These are phyloP conservation scores for Agastache rugosa DNA, from an alignment of 257 asterid genomes.

Conservation along the genomic window DNA sequence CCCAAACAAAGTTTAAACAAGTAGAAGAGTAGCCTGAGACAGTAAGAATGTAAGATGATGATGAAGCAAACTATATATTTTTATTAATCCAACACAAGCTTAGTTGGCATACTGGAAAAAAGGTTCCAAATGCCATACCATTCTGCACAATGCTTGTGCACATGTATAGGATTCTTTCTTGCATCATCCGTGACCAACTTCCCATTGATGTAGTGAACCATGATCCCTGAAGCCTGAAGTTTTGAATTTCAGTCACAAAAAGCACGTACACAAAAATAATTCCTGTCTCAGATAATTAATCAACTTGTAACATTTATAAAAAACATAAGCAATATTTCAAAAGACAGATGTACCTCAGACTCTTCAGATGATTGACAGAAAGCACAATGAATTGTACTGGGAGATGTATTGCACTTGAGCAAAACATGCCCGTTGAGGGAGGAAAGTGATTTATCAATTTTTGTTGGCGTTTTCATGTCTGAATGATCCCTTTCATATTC, in stretches of 20 bases:
- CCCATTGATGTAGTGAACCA: constrained; percentile 77
- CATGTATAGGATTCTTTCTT: constrained; percentile 54
- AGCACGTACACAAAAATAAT: neutral
- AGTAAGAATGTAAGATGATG: neutral
- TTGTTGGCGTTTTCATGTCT: constrained; percentile 37
- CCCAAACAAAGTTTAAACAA: neutral
- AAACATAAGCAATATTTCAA: constrained; percentile 19
- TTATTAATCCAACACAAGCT: neutral
- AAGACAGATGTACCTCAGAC: constrained; percentile 63
- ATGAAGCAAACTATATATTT: constrained; percentile 4
- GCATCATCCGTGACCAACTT: constrained; percentile 51
- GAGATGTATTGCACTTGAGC: constrained; percentile 47
- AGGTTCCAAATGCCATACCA: constrained; percentile 57
- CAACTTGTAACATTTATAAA: constrained; percentile 23
- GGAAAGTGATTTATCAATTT: constrained; percentile 36
- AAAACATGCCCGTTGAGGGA: constrained; percentile 36
- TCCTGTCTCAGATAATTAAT: constrained; percentile 21
- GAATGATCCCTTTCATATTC: constrained; percentile 30
- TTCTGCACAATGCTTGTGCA: constrained; percentile 82
- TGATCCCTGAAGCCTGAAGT: constrained; percentile 73
- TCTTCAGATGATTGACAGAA: constrained; percentile 79
- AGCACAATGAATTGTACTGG: constrained; percentile 53
- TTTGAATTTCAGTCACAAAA: constrained; percentile 28
- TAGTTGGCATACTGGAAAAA: neutral
- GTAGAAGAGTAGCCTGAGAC: constrained; percentile 14